phyloP scores from a whole-genome alignment of 257 asterid genomes.

The Nicotiana sylvestris region DNA sequence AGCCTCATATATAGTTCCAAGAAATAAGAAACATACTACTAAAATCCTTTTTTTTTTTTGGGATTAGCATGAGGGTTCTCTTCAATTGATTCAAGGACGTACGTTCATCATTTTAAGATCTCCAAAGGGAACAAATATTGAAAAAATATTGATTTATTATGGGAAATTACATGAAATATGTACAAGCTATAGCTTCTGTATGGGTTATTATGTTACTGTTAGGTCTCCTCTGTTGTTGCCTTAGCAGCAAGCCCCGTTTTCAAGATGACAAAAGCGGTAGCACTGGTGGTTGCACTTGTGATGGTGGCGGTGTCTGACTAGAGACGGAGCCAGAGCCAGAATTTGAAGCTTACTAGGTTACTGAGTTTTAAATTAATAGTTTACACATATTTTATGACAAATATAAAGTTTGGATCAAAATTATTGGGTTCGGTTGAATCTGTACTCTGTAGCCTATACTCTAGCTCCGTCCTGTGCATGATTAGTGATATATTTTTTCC shows the following conservation, averaged over 20 bases:
- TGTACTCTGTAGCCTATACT: no score
- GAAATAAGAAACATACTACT: neutral
- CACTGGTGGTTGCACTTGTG: conserved; percentile 20
- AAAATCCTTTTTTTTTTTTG: neutral
- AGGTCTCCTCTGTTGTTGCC: conserved; percentile 24
- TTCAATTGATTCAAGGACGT: neutral
- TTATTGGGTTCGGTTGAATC: no score
- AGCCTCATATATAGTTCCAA: neutral
- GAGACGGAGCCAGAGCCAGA: no score
- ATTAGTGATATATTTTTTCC: no score
- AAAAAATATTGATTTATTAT: neutral
- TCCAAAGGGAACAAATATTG: no score
- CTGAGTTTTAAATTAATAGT: no score
- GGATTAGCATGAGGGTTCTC: neutral
- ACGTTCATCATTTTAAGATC: no score
- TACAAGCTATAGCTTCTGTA: conserved; percentile 7
- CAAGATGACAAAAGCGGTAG: conserved; percentile 14
- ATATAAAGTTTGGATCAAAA: no score
- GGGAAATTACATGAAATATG: conserved; percentile 22
- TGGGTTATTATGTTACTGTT: conserved; percentile 19
- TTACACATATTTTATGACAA: no score
- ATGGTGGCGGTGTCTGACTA: conserved; percentile 8
- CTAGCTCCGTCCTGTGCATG: no score
- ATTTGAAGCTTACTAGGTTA: no score
- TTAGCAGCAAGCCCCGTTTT: conserved; percentile 16